Percentiles rank a stretch among this genome's conserved stretches.
These are phyloP conservation scores for Amaranthus tricolor DNA, from an alignment of 179 eudicot genomes.

Conservation along the genomic window DNA sequence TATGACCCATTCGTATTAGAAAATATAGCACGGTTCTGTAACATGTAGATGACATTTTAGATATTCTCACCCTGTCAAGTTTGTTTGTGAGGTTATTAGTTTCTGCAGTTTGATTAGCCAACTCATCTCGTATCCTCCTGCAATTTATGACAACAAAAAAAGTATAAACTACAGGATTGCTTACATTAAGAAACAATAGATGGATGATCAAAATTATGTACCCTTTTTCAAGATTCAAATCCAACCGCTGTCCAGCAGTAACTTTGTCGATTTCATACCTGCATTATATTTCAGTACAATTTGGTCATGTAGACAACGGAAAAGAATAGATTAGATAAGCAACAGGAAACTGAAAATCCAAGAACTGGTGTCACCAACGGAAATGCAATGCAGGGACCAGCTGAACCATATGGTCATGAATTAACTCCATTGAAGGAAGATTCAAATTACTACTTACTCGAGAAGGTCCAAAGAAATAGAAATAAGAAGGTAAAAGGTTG, in stretches of 20 bases:
- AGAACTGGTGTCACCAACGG: too few species aligned
- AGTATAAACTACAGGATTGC: neutral
- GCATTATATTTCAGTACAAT: constrained; percentile 22
- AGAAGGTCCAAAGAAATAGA: too few species aligned
- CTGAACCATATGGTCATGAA: too few species aligned
- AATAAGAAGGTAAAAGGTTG: too few species aligned
- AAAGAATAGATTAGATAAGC: neutral
- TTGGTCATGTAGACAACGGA: neutral
- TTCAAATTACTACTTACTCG: too few species aligned
- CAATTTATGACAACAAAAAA: constrained; percentile 16
- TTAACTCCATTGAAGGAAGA: too few species aligned
- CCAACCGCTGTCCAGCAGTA: constrained; percentile 83
- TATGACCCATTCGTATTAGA: neutral
- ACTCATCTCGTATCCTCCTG: constrained; percentile 86
- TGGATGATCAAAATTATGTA: constrained; percentile 23
- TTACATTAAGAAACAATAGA: constrained; percentile 1
- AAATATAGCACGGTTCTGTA: neutral
- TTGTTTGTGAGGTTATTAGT: constrained; percentile 77
- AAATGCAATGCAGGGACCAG: too few species aligned
- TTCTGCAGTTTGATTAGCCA: constrained; percentile 72
- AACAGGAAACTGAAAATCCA: neutral
- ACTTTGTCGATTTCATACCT: constrained; percentile 90
- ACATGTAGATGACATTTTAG: neutral
- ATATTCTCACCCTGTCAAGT: constrained; percentile 63
- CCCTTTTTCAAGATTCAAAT: constrained; percentile 94